Base-by-base conservation (phyloP, 2,329 filamentous ascomycete genomes). In the Phoma sp. region DNA sequence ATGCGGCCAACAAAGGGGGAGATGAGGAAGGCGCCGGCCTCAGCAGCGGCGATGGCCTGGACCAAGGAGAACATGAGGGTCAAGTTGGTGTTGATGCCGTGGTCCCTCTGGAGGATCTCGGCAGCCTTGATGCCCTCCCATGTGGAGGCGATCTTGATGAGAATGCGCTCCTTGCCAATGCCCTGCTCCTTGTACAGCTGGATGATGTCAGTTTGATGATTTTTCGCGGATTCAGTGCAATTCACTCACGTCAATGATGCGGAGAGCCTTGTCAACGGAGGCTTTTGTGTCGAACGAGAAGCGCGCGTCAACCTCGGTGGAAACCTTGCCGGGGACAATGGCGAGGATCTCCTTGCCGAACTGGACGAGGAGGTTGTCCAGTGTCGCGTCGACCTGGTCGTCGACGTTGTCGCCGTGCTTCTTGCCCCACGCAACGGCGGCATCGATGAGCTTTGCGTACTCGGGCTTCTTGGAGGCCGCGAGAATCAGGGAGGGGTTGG, bases 121-220 rank as follows among this genome's bases (percentile, higher is more conserved):
- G 95, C 93, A 64, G 95, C 95, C 87, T 99, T 92, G 86, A 99
- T 98, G 77, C 95, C 95, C 84, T 99, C 95, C 92, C 92, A 99
- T 78, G 95, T 99, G 57, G 95, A 96, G 75, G 95, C 95, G 68
- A 99, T 87, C 90, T 99, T 99, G 87, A 99, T 99, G 69, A 99
- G 86, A 74, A 99, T 78, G 62, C 95, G 93, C 73, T 93, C 91
- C 87, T 97, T 97, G 80, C 85, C 82, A 78, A 99, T 91, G 65
- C 95, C 95, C 73, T 90, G 82, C 76, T 90, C 85, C 81, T 96
- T 90, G 89, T 99, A 99, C 64, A 99, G 91, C 92, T 96, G 74
- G 60, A 49, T 6, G 42, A 15, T 26, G 59, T 76, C 53, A 75
- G 52, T 43, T 34, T 39, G n/a, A 34, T 10, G 5, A 7, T 4